phyloP scores from a whole-genome alignment of 805 yeast genomes.

The Wickerhamomyces alni region DNA sequence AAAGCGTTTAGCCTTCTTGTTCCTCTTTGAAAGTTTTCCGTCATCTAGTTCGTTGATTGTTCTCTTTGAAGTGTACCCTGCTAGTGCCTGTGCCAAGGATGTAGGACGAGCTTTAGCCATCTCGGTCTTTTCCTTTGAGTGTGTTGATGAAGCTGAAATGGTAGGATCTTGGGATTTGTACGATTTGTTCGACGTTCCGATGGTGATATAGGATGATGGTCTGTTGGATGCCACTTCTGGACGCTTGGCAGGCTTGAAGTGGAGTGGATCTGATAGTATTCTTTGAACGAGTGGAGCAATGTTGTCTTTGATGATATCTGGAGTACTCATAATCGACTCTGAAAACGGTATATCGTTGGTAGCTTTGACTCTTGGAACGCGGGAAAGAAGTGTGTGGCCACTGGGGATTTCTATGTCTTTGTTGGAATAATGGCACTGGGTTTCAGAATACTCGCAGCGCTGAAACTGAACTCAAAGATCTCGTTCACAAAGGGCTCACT shows the following conservation, averaged over 20 bases:
- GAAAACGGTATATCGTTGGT: background rate
- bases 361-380: too few relatives aligned
- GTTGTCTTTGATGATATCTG: conserved; percentile 25
- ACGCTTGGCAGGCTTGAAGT: conserved; percentile 54
- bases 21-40: conserved; percentile 19
- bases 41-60: conserved; percentile 10
- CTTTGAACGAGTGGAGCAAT: conserved; percentile 57
- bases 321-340: conserved; percentile 12
- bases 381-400: too few relatives aligned
- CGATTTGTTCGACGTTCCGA: conserved; percentile 11
- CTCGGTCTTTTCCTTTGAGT: background rate
- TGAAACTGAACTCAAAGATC: too few relatives aligned
- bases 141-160: background rate
- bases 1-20: conserved; percentile 14
- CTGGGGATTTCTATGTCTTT: too few relatives aligned
- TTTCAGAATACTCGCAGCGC: too few relatives aligned
- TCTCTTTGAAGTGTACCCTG: conserved; percentile 22
- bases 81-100: conserved; percentile 21
- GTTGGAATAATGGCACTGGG: too few relatives aligned
- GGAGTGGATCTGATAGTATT: conserved; percentile 53
- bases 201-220: conserved; percentile 43
- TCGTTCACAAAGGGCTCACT: too few relatives aligned
- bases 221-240: conserved; percentile 41
- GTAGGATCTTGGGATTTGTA: background rate
- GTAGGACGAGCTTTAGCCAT: conserved; percentile 9